phyloP scores from a whole-genome alignment of 2,329 filamentous ascomycete genomes.

The Colletotrichum scovillei region DNA sequence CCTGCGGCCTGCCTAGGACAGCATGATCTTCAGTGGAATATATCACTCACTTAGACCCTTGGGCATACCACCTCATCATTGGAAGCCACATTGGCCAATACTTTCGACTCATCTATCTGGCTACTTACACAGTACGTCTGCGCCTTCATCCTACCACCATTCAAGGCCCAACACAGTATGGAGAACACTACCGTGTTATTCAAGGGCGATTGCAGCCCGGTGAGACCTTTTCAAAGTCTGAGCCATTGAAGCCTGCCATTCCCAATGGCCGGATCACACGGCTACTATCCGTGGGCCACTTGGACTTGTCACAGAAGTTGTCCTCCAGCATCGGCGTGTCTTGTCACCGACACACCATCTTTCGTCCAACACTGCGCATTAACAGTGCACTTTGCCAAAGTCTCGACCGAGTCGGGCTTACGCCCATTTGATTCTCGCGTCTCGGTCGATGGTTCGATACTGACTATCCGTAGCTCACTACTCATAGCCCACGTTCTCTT shows the following conservation, averaged over 20 bases:
- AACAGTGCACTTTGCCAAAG: background rate
- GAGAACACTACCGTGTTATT: background rate
- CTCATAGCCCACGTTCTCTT: background rate
- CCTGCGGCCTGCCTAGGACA: background rate
- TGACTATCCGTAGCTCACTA: background rate
- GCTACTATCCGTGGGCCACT: background rate
- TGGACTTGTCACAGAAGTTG: background rate
- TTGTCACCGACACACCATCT: background rate
- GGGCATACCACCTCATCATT: background rate
- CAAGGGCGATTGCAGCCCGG: background rate
- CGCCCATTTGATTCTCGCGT: too few relatives aligned
- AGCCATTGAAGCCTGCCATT: background rate
- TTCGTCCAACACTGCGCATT: background rate
- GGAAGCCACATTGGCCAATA: constrained; percentile 14
- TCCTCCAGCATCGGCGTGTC: background rate
- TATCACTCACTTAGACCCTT: background rate
- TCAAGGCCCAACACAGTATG: too few relatives aligned
- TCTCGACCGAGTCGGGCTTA: background rate
- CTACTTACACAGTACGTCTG: background rate
- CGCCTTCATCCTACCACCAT: too few relatives aligned
- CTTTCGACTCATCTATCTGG: background rate
- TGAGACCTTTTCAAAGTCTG: background rate
- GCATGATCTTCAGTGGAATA: constrained; percentile 9
- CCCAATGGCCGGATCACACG: constrained; percentile 1
- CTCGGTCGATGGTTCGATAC: background rate